Evolutionary conservation across 2,329 filamentous ascomycete genomes (phyloP).

Genomic region (Penicillium psychrosexuale): DNA sequence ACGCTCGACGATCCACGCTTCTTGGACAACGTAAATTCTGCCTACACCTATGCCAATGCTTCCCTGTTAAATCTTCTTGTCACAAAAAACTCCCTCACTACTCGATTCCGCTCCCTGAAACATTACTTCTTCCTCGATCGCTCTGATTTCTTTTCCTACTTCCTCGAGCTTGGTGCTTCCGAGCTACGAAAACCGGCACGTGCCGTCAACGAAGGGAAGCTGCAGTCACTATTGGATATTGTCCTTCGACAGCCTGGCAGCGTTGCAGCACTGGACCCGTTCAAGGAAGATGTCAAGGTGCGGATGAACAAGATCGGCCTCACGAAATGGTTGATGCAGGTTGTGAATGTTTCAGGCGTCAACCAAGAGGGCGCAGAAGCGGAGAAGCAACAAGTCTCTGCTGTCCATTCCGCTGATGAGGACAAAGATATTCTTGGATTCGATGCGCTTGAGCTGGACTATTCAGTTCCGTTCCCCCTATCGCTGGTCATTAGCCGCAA

Average conservation of each 20-base stretch:
- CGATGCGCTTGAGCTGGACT: constrained; percentile 90
- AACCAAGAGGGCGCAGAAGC: constrained; percentile 71
- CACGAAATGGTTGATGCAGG: constrained; percentile 89
- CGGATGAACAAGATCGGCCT: constrained; percentile 94
- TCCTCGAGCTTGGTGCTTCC: constrained; percentile 84
- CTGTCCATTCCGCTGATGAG: constrained; percentile 61
- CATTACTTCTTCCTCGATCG: constrained; percentile 99
- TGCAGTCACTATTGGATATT: constrained; percentile 92
- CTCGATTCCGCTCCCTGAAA: constrained; percentile 83
- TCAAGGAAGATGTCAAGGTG: constrained; percentile 97
- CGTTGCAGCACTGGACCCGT: constrained; percentile 88
- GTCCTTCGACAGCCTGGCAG: constrained; percentile 95
- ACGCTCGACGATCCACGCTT: constrained; percentile 92
- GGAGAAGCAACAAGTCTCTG: constrained; percentile 70
- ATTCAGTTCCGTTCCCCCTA: constrained; percentile 88
- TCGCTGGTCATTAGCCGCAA: constrained; percentile 94
- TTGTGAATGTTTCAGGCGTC: constrained; percentile 93
- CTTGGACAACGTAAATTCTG: constrained; percentile 90
- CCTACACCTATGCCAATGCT: constrained; percentile 92
- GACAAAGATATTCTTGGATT: constrained; percentile 85
- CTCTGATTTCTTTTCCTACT: constrained; percentile 97
- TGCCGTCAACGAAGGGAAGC: constrained; percentile 83
- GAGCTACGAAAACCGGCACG: constrained; percentile 89
- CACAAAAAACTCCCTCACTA: constrained; percentile 86
- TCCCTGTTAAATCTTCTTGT: constrained; percentile 86